Evolutionary conservation across 2,329 filamentous ascomycete species (phyloP), one percentile per base, ranked within the genome.

Genomic region (Talaromyces albobiverticillius): DNA sequence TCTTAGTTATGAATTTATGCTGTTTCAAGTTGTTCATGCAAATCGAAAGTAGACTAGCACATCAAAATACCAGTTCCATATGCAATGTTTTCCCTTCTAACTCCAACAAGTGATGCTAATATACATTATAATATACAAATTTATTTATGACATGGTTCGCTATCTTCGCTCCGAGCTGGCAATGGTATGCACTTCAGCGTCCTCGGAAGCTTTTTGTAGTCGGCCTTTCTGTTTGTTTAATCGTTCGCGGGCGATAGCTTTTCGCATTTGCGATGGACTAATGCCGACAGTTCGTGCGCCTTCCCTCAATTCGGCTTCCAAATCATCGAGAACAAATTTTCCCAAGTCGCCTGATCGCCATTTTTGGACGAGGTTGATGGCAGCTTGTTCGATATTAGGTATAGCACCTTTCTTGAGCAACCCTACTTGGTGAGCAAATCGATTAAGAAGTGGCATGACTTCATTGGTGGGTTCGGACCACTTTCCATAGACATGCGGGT

Each of bases 401-500:
- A 80, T 70, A 0, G 90, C 91, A 1, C 90, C 89, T 59, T 87
- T 86, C 45, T 80, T 79, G 48, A 97, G 71, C 59, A 90, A 83
- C 7, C 94, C 94, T 8, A 88, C 90, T 62, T 85, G 86, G 51
- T 66, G 76, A 16, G 90, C 91, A 18, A 95, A 83, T 1, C 76
- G 82, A 13, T 82, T 79, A 11, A 99, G 79, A 23, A 96, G 81
- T 38, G 82, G 79, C 46, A 80, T 73, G n/a, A 95, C 78, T 60
- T 96, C 89, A 70, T 97, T 96, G 1, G 94, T 97, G 0, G 92
- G 90, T 32, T 71, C 65, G 47, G 78, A 81, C 67, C 84, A 90
- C 10, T 80, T 77, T 1, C 68, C 64, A 71, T 95, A 95, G 5
- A 86, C 64, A 2, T 61, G 58, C 0, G 87, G 82, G 61, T 87